phyloP scores from a whole-genome alignment of 768 basidiomycete genomes.

The Russula foetens region DNA sequence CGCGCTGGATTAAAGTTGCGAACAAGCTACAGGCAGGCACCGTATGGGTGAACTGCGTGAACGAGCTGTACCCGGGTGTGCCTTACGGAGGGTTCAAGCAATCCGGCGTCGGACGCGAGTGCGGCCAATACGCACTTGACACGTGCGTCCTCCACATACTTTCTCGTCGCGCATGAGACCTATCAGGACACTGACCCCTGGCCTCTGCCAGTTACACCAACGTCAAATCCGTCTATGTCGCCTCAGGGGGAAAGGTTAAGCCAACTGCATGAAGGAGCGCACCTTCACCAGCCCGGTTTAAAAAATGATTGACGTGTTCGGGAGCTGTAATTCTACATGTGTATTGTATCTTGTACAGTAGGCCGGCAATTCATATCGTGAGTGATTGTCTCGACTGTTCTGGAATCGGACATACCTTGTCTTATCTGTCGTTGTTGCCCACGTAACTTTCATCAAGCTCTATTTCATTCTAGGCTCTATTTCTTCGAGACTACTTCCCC shows the following conservation, averaged over 20 bases:
- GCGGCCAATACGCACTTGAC: slow-evolving; percentile 53
- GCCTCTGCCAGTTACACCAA: neutral
- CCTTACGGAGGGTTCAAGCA: slow-evolving; percentile 74
- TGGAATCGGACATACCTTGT: no score
- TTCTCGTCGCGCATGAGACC: no score
- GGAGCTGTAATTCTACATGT: no score
- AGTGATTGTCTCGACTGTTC: no score
- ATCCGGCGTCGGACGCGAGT: slow-evolving; percentile 61
- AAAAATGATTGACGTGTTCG: no score
- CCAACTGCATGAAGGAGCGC: neutral
- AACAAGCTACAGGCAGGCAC: slow-evolving; percentile 77
- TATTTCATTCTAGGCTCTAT: no score
- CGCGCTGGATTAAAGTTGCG: slow-evolving; percentile 61
- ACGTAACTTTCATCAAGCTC: no score
- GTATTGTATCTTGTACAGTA: no score
- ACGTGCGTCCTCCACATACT: slow-evolving; percentile 27
- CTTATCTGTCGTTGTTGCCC: no score
- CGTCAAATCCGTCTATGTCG: neutral
- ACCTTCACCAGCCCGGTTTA: no score
- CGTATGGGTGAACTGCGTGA: slow-evolving; percentile 49
- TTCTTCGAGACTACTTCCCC: no score
- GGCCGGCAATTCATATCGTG: no score
- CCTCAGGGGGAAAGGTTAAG: neutral
- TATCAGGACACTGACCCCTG: neutral
- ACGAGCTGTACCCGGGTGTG: slow-evolving; percentile 16